These are phyloP conservation scores for Plantago elongata DNA, from an alignment of 257 asterid genomes.

Conservation along the genomic window DNA sequence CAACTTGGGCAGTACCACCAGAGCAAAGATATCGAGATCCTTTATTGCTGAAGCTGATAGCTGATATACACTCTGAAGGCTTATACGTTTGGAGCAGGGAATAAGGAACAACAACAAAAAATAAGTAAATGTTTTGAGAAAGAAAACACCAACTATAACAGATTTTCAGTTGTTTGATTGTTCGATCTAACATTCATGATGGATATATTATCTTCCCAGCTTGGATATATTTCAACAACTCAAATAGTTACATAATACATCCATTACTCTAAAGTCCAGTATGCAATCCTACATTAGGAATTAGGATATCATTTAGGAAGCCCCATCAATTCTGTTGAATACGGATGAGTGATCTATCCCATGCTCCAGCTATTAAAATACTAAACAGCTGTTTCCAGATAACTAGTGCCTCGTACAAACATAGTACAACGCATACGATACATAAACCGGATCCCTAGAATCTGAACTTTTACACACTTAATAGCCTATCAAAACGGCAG, in stretches of 20 bases:
- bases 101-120: background rate
- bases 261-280: too few relatives aligned
- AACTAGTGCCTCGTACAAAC: too few relatives aligned
- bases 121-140: constrained; percentile 16
- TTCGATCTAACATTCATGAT: background rate
- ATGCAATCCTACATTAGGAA: too few relatives aligned
- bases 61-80: constrained; percentile 70
- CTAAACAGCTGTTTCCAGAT: background rate
- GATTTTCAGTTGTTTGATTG: constrained; percentile 1
- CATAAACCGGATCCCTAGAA: too few relatives aligned
- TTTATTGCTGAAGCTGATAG: constrained; percentile 92
- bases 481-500: background rate
- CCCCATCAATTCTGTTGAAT: too few relatives aligned
- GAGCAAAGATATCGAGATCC: constrained; percentile 93
- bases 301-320: too few relatives aligned
- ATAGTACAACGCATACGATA: too few relatives aligned
- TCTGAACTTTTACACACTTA: background rate
- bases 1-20: constrained; percentile 92
- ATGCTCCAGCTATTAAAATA: too few relatives aligned
- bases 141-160: constrained; percentile 3
- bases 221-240: background rate
- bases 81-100: constrained; percentile 23
- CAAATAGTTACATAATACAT: too few relatives aligned
- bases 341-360: too few relatives aligned
- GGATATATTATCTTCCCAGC: background rate